Evolutionary conservation across 768 basidiomycete species (phyloP).

Genomic region (Austroboletus eburneus): DNA sequence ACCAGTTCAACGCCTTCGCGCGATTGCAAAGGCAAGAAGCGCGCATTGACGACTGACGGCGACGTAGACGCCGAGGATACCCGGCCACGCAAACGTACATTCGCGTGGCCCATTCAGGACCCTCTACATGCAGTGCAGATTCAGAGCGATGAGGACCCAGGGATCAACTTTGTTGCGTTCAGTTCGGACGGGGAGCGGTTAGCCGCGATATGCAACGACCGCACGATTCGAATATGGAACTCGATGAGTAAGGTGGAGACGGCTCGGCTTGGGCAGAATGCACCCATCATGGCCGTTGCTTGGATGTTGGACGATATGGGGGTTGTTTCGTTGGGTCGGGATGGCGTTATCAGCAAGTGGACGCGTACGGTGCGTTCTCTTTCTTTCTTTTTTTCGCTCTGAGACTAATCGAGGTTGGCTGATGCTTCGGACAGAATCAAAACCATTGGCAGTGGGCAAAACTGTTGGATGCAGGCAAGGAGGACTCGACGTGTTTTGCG

Average conservation of each 20-base stretch:
- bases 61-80: slow-evolving; percentile 23
- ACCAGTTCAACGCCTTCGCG: slow-evolving; percentile 25
- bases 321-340: slow-evolving; percentile 51
- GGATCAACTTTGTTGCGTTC: slow-evolving; percentile 46
- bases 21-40: slow-evolving; percentile 36
- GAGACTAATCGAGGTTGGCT: background rate
- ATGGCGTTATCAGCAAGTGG: slow-evolving; percentile 60
- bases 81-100: slow-evolving; percentile 33
- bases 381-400: background rate
- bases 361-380: slow-evolving; percentile 43
- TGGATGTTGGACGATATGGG: slow-evolving; percentile 61
- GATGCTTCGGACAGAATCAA: slow-evolving; percentile 32
- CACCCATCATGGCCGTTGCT: slow-evolving; percentile 43
- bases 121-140: slow-evolving; percentile 36
- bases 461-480: slow-evolving; percentile 46
- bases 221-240: slow-evolving; percentile 61
- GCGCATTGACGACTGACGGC: slow-evolving; percentile 28
- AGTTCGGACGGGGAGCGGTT: slow-evolving; percentile 52
- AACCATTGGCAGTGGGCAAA: slow-evolving; percentile 56
- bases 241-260: slow-evolving; percentile 46
- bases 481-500: slow-evolving; percentile 49
- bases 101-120: slow-evolving; percentile 48
- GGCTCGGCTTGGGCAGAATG: slow-evolving; percentile 51
- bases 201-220: slow-evolving; percentile 59
- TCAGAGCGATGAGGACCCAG: slow-evolving; percentile 44